Base-by-base conservation (phyloP, 106 monocot genomes). In the Apostasia ramifera region DNA sequence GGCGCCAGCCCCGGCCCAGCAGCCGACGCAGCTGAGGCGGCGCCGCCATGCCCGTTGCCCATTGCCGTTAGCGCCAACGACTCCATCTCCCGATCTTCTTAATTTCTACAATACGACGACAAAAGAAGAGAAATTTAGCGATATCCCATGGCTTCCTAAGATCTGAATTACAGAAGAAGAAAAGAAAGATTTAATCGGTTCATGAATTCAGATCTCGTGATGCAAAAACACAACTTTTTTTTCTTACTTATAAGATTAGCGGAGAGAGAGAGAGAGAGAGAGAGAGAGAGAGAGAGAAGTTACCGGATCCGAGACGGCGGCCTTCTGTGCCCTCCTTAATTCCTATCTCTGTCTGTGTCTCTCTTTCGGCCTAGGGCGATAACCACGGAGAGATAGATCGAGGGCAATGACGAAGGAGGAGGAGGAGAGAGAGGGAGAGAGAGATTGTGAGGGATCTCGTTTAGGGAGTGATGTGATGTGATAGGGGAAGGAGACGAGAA, bases 381-480 rank as follows among this genome's bases (percentile, higher is more conserved):
- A 50, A 5, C 50, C 4, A 8, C 4, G 50, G 8, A 4, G 62
- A 59, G 55, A 55, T 4, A 55, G 56, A 56, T 11, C 56, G n/a
- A 14, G 26, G 56, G 59, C 38, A 7, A 59, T 1, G 1, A 5
- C 3, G 59, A 59, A 40, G 6, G 9, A 10, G 3, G 40, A 59
- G 40, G n/a, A 6, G n/a, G 59, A 59, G 2, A 12, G 3, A 12
- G n/a, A 12, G 45, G n/a, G 62, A n/a, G 44, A 63, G 62, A 63
- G 62, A 63, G 39, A 14, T 26, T 26, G 26, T 26, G 26, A 26
- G 26, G 26, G 26, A 26, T 26, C 26, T 26, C 0, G 1, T 1
- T 13, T 42, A n/a, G 43, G 44, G 62, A 12, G 50, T 50, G 56
- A 4, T 45, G n/a, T 63, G 62, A 63, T 63, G 62, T 63, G 62